These are phyloP conservation scores for Fonsecaea pugnacius DNA, from an alignment of 2,329 filamentous ascomycete species.

Conservation along the genomic window DNA sequence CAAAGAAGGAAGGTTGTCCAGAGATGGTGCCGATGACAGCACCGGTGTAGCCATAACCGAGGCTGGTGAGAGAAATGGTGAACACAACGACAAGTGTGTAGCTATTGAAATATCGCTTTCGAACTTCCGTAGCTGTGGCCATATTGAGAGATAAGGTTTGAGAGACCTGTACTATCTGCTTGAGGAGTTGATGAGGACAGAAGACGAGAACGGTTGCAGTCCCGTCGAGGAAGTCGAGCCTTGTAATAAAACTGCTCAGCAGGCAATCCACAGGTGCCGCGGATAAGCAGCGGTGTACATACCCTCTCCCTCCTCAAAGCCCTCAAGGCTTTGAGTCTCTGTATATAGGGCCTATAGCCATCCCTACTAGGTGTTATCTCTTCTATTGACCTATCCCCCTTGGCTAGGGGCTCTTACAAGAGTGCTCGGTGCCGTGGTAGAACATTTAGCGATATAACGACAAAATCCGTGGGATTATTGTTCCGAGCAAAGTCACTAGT, in stretches of 20 bases:
- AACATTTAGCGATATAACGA: background rate
- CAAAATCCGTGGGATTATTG: background rate
- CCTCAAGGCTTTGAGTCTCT: too few species aligned
- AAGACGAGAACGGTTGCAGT: background rate
- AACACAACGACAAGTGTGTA: background rate
- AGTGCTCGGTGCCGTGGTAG: background rate
- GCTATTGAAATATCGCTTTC: background rate
- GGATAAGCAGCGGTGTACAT: too few species aligned
- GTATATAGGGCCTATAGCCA: too few species aligned
- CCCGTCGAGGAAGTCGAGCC: background rate
- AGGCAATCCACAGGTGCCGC: too few species aligned
- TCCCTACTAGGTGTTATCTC: too few species aligned
- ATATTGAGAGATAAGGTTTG: background rate
- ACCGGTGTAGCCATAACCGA: conserved; percentile 17
- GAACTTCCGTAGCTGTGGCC: background rate
- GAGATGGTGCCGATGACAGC: conserved; percentile 24
- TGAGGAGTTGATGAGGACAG: background rate
- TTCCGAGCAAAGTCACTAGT: background rate
- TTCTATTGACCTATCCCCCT: too few species aligned
- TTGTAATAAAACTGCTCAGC: background rate
- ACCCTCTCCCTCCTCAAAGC: too few species aligned
- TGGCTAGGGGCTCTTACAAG: too few species aligned
- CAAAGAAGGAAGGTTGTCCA: conserved; percentile 51
- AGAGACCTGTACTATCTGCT: background rate
- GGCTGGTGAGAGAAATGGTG: background rate